Evolutionary conservation across 306 rosid species (phyloP).

Genomic region (Pyrus betulifolia): DNA sequence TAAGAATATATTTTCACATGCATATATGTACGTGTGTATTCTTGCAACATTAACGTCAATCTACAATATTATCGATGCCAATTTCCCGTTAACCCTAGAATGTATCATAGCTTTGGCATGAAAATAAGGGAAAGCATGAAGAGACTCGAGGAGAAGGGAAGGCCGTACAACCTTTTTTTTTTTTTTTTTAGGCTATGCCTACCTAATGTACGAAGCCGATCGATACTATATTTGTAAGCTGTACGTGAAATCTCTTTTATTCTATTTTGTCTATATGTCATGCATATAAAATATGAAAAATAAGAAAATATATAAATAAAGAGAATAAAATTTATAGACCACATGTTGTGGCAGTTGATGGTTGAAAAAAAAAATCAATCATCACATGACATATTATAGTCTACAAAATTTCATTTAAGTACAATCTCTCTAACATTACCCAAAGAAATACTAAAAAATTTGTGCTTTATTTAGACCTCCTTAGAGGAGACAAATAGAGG

Average conservation of each 20-base stretch:
- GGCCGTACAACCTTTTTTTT: background rate
- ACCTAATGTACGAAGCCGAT: background rate
- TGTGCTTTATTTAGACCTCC: constrained; percentile 41
- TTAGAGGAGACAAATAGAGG: constrained; percentile 72
- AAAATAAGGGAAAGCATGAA: background rate
- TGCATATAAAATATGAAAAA: too few relatives aligned
- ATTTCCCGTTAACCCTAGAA: background rate
- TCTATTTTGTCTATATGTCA: too few relatives aligned
- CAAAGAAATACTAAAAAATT: background rate
- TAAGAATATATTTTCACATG: background rate
- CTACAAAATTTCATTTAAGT: too few relatives aligned
- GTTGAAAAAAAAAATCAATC: too few relatives aligned
- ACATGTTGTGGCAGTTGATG: too few relatives aligned
- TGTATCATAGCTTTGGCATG: background rate
- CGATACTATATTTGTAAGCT: too few relatives aligned
- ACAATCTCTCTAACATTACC: too few relatives aligned
- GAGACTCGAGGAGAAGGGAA: background rate
- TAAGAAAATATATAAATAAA: too few relatives aligned
- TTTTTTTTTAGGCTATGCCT: background rate
- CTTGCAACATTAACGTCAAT: background rate
- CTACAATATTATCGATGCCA: background rate
- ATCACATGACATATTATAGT: too few relatives aligned
- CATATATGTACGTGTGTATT: background rate
- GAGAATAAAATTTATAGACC: too few relatives aligned
- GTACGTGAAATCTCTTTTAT: too few relatives aligned